phyloP scores from a whole-genome alignment of 768 basidiomycete species.

The Calocybe gangraenosa region DNA sequence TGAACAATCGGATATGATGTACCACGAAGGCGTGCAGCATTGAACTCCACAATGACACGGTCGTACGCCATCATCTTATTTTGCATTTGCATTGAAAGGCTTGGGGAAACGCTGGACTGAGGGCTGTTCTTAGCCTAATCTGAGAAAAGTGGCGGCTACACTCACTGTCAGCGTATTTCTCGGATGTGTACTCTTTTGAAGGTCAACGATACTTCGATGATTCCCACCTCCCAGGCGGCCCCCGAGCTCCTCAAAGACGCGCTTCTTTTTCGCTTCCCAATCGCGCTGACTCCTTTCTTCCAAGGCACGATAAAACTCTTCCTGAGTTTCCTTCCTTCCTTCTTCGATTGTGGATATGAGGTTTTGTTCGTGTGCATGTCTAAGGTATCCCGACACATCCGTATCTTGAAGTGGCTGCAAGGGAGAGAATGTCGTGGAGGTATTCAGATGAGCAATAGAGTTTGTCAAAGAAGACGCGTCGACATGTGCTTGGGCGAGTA shows the following conservation, averaged over 20 bases:
- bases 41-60: slow-evolving; percentile 73
- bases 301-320: slow-evolving; percentile 78
- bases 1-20: slow-evolving; percentile 77
- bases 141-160: slow-evolving; percentile 9
- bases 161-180: slow-evolving; percentile 53
- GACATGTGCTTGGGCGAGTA: slow-evolving; percentile 91
- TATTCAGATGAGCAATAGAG: slow-evolving; percentile 81
- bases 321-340: slow-evolving; percentile 77
- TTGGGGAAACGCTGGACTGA: slow-evolving; percentile 41
- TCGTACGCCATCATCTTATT: slow-evolving; percentile 97
- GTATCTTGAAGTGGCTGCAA: slow-evolving; percentile 93
- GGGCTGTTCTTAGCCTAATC: background rate
- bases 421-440: slow-evolving; percentile 79
- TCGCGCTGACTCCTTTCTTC: slow-evolving; percentile 72
- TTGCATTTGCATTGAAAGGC: slow-evolving; percentile 75
- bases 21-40: slow-evolving; percentile 65
- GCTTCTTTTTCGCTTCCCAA: slow-evolving; percentile 89
- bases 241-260: slow-evolving; percentile 87
- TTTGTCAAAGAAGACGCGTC: slow-evolving; percentile 85
- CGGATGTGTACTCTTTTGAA: slow-evolving; percentile 59
- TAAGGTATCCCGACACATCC: slow-evolving; percentile 89
- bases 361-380: slow-evolving; percentile 93
- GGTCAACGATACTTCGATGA: slow-evolving; percentile 29
- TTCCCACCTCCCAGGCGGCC: slow-evolving; percentile 56
- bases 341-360: slow-evolving; percentile 94